phyloP scores from a whole-genome alignment of 2,329 filamentous ascomycete genomes.

The Alternaria sp. region DNA sequence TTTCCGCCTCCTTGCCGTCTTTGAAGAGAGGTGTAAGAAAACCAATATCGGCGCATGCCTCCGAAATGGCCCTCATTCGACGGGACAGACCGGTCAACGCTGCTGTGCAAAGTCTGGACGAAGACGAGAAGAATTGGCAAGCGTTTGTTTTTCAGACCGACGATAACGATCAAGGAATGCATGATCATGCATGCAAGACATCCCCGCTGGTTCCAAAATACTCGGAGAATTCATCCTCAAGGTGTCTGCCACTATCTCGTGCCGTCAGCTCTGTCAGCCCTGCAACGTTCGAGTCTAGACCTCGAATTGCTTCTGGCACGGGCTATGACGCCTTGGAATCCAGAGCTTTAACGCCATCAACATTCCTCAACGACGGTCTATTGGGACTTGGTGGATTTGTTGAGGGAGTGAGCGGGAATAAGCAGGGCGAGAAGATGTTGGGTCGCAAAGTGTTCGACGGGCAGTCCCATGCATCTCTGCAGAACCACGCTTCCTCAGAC shows the following conservation, averaged over 20 bases:
- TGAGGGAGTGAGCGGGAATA: conserved; percentile 11
- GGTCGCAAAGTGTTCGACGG: conserved; percentile 22
- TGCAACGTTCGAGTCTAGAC: conserved; percentile 23
- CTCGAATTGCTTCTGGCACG: conserved; percentile 22
- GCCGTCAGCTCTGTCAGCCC: conserved; percentile 29
- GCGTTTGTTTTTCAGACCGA: conserved; percentile 40
- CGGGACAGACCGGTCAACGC: not conserved
- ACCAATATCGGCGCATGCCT: not conserved
- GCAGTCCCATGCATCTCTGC: conserved; percentile 28
- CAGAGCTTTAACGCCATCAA: conserved; percentile 20
- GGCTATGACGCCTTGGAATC: conserved; percentile 31
- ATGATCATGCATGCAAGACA: conserved; percentile 2
- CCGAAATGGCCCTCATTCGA: not conserved
- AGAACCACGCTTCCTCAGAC: conserved; percentile 32
- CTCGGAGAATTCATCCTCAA: conserved; percentile 17
- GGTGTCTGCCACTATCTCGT: conserved; percentile 20
- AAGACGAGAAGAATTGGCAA: conserved; percentile 42
- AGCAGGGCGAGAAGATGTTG: conserved; percentile 10
- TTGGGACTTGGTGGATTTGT: conserved; percentile 15
- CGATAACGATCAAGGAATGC: conserved; percentile 2
- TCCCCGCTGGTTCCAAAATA: conserved; percentile 1
- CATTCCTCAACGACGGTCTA: conserved; percentile 24
- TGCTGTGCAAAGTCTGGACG: conserved; percentile 5
- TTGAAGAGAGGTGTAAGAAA: conserved; percentile 13
- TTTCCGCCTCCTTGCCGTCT: conserved; percentile 37